Evolutionary conservation across 352 stramenopile genomes (phyloP), one percentile per base, ranked within the genome.

Genomic region (Pythium brachiatum): DNA sequence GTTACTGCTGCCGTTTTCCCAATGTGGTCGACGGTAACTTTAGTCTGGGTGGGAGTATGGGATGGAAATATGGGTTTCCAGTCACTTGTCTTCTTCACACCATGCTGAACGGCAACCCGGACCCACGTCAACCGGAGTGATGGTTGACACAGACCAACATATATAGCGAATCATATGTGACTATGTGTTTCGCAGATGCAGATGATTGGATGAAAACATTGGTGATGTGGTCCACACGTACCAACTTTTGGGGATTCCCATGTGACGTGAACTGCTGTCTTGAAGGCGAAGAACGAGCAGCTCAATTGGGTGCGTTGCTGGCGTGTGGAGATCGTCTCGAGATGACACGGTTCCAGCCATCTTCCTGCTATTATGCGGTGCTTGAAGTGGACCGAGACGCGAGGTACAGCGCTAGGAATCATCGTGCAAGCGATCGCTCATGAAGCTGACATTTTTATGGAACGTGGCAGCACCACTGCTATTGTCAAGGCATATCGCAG

Each of bases 401-500:
- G 51, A 90, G 81, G 81, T 88, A 53, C 20, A 58, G 23, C 12
- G 8, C 15, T 4, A 50, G n/a, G 31, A 12, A 16, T 52, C 26
- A n/a, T 21, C 11, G 62, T 51, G 38, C 31, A 3, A 32, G 18
- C 11, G 25, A 34, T 20, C 27, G 29, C 13, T 44, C 5, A 27
- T n/a, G 31, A 26, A 1, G 3, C 18, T 16, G n/a, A 27, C 26
- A 21, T 16, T 23, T 25, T 23, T 25, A n/a, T 21, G 41, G n/a
- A 38, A 54, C 34, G 43, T 43, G 43, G 25, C 57, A 98, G 83
- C 65, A 71, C 93, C 29, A 76, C 96, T 7, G 92, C 96, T 48
- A 98, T 99, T 55, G 97, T 98, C 67, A 88, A 92, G 51, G 92
- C 96, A 5, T 99, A 99, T 72, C 96, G 97, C 52, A 83, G 83